Evolutionary conservation across 768 basidiomycete species (phyloP), one percentile per base, ranked within the genome.

Genomic region (Lactarius sp.): DNA sequence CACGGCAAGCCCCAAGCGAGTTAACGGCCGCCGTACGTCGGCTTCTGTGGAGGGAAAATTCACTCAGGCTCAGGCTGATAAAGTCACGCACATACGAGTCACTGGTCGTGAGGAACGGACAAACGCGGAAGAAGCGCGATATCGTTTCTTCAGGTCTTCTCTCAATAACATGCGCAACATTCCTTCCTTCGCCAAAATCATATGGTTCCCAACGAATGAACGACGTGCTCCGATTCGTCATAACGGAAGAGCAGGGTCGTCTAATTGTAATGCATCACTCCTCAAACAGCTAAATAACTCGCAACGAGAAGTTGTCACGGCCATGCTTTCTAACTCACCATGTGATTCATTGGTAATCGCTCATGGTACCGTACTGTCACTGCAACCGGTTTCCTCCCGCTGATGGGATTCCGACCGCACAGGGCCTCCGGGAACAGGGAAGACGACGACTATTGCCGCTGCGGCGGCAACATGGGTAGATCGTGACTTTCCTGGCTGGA

Each of bases 401-500:
- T 10, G 5, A 46, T 4, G 9, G 2, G 3, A 14, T 33, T 39
- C 5, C n/a, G 16, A 22, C 36, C 31, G n/a, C 10, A 8, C 47
- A 66, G 65, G 65, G 6, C 65, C 65, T 34, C 65, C 65, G 0
- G 65, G 65, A 27, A 66, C 65, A 3, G 65, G 65, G 8, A 66
- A 66, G n/a, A 66, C 65, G 13, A 66, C 65, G 14, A 63, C 65
- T 2, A 66, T 66, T 14, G 34, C 61, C 0, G 46, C 52, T 1
- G 61, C 65, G 10, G 65, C 61, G 9, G 51, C 33, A 12, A 42
- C 54, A 41, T 66, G 65, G 65, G n/a, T 33, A 27, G 13, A 27
- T 27, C 34, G 34, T 16, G 10, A 14, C 58, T 2, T 10, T 16
- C 44, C 69, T 0, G 68, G 89, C 3, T 92, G 88, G 86, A 81